Percentiles rank a stretch among this genome's conserved stretches.
phyloP scores from a whole-genome alignment of 2,329 filamentous ascomycete species.

The Venturia oleaginea region DNA sequence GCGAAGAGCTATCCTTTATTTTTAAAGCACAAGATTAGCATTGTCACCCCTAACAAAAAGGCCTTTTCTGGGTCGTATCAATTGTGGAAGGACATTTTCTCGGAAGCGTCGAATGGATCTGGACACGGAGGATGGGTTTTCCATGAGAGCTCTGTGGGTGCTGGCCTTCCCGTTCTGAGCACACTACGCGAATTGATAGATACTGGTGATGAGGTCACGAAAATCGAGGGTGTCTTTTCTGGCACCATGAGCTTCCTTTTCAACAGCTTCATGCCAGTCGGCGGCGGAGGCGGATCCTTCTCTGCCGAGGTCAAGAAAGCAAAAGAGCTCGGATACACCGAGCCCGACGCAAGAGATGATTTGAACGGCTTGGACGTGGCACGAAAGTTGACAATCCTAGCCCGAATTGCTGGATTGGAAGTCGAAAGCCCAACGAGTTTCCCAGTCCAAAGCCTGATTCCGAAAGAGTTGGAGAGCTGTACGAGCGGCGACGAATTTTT shows the following conservation, averaged over 20 bases:
- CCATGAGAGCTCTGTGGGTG: conserved; percentile 91
- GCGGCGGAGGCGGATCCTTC: conserved; percentile 68
- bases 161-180: conserved; percentile 85
- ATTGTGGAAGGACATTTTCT: conserved; percentile 83
- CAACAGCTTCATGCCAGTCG: conserved; percentile 86
- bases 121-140: conserved; percentile 57
- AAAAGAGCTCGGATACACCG: conserved; percentile 86
- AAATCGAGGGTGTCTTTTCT: conserved; percentile 94
- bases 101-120: conserved; percentile 54
- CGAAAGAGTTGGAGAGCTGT: conserved; percentile 70
- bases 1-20: conserved; percentile 76
- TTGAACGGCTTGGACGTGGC: conserved; percentile 85
- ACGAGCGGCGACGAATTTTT: conserved; percentile 80
- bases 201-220: conserved; percentile 83
- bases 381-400: conserved; percentile 91
- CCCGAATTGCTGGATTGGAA: conserved; percentile 70
- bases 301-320: conserved; percentile 86
- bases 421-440: conserved; percentile 81
- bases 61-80: conserved; percentile 76
- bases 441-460: conserved; percentile 89
- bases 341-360: conserved; percentile 79
- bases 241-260: conserved; percentile 98
- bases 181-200: conserved; percentile 90
- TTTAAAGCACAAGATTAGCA: conserved; percentile 70
- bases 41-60: conserved; percentile 98